A percentile compares a stretch with the other conserved stretches of the same genome.
These are phyloP conservation scores for Mycena rebaudengoi DNA, from an alignment of 768 basidiomycete species.

Conservation along the genomic window DNA sequence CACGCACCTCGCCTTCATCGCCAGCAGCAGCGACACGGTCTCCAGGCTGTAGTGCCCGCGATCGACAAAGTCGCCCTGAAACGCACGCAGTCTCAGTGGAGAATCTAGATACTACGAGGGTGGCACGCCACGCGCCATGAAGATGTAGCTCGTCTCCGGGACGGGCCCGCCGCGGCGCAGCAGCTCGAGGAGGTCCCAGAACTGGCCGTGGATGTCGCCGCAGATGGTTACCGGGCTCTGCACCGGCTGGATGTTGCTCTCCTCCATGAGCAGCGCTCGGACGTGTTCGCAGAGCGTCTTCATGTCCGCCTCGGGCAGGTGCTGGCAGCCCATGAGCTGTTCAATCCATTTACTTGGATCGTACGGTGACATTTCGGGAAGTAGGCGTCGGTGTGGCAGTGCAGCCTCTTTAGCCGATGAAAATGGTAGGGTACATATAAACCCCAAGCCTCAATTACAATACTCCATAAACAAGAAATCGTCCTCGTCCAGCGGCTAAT, in stretches of 20 bases:
- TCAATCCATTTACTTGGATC: constrained; percentile 86
- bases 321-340: constrained; percentile 85
- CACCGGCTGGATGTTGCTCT: constrained; percentile 97
- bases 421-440: too few relatives aligned
- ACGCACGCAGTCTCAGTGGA: background rate
- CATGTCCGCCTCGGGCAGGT: constrained; percentile 92
- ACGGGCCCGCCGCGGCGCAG: constrained; percentile 86
- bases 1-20: constrained; percentile 86
- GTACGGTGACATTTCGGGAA: constrained; percentile 36
- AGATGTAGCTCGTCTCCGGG: constrained; percentile 92
- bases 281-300: constrained; percentile 92
- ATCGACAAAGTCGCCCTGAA: constrained; percentile 96
- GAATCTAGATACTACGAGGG: background rate
- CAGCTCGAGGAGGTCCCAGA: constrained; percentile 95
- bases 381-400: background rate
- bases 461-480: too few relatives aligned
- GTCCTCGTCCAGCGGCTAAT: too few relatives aligned
- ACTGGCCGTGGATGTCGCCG: constrained; percentile 97
- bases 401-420: too few relatives aligned
- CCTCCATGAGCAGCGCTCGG: constrained; percentile 89
- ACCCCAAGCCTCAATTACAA: background rate
- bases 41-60: constrained; percentile 96
- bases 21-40: constrained; percentile 89
- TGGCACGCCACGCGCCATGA: constrained; percentile 78
- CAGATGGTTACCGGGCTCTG: constrained; percentile 94